Evolutionary conservation across 805 yeast genomes (phyloP).

Genomic region (Suhomyces emberorum): DNA sequence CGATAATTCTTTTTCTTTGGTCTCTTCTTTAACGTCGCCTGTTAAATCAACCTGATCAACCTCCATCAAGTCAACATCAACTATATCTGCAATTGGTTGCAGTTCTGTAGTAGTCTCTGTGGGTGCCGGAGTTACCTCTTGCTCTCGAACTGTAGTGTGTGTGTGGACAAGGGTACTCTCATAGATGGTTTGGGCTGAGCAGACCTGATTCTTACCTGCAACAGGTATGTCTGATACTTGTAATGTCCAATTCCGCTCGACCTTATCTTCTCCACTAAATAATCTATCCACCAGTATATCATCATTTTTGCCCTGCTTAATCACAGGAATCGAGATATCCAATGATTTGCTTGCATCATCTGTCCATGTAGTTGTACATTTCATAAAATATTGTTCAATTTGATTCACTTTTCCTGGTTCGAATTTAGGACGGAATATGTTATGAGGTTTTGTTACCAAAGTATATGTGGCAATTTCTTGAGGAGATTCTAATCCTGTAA

Average conservation of each 20-base stretch:
- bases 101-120: background rate
- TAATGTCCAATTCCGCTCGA: conserved; percentile 50
- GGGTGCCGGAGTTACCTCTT: conserved; percentile 2
- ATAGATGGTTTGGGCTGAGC: conserved; percentile 61
- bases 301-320: conserved; percentile 14
- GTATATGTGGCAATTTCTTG: conserved; percentile 47
- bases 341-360: conserved; percentile 20
- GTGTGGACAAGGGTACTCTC: conserved; percentile 55
- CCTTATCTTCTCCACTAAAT: conserved; percentile 22
- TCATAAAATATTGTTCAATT: conserved; percentile 52
- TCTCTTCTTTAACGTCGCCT: background rate
- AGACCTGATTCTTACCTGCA: conserved; percentile 62
- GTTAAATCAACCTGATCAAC: background rate
- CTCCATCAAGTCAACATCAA: background rate
- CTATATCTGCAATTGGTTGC: conserved; percentile 1
- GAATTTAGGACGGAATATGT: conserved; percentile 50
- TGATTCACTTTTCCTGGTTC: conserved; percentile 57
- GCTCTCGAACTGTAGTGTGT: conserved; percentile 33
- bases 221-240: conserved; percentile 71
- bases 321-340: conserved; percentile 26
- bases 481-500: conserved; percentile 48
- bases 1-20: too few species aligned
- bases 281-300: conserved; percentile 27
- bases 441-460: conserved; percentile 47
- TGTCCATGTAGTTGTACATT: conserved; percentile 48